Conservation (phyloP, 306 rosid genomes). For the Medicago ruthenica region DNA sequence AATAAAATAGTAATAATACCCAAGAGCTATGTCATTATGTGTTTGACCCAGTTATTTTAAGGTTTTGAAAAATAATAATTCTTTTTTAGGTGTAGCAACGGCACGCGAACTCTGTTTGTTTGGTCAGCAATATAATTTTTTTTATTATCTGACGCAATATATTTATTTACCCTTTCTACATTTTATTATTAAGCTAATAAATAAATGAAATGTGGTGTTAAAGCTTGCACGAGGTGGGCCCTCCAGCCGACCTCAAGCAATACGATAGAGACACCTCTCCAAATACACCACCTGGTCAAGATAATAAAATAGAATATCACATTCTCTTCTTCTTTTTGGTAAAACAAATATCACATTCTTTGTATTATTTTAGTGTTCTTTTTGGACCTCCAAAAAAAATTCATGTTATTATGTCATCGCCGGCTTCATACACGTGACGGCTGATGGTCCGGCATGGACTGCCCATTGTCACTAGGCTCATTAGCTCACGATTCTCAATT, state of each 20-base stretch:
- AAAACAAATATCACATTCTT: not conserved
- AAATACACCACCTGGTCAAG: constrained; percentile 48
- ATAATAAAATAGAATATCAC: constrained; percentile 17
- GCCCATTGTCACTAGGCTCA: constrained; percentile 53
- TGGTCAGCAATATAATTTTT: constrained; percentile 54
- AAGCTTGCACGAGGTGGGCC: constrained; percentile 48
- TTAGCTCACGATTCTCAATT: not conserved
- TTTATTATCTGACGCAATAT: not conserved
- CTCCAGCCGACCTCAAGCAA: constrained; percentile 65
- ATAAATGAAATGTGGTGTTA: constrained; percentile 13
- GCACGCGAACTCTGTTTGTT: constrained; percentile 86
- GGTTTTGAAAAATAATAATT: constrained; percentile 43
- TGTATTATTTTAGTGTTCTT: not conserved
- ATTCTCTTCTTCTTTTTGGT: not conserved
- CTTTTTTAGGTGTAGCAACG: constrained; percentile 51
- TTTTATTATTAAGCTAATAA: not conserved
- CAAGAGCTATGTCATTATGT: not conserved
- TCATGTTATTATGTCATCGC: constrained; percentile 8
- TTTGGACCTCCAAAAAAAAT: not conserved
- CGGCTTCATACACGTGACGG: constrained; percentile 50
- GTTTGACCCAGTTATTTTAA: constrained; percentile 26
- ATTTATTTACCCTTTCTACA: not conserved
- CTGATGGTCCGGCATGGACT: constrained; percentile 67
- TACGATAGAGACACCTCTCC: constrained; percentile 83
- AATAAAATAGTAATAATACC: constrained; percentile 39